These are phyloP conservation scores for Boletellus emodensis DNA, from an alignment of 768 basidiomycete genomes.

Conservation along the genomic window DNA sequence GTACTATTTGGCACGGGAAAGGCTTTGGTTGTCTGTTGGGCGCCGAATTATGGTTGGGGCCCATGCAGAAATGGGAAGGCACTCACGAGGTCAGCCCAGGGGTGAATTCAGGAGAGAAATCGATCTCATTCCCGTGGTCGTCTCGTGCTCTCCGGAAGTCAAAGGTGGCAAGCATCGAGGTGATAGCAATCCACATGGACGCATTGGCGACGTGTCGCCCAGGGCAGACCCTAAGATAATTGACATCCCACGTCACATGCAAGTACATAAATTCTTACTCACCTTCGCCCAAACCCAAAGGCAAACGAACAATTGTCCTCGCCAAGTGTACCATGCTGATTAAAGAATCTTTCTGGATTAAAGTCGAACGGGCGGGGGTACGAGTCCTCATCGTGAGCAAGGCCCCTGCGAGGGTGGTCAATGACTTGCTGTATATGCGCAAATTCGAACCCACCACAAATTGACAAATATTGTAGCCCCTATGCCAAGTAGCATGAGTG, in stretches of 20 bases:
- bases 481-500: neutral
- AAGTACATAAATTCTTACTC: neutral
- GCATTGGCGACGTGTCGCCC: conserved; percentile 20
- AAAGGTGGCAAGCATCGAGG: conserved; percentile 22
- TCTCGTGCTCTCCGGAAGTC: conserved; percentile 22
- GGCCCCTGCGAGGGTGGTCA: conserved; percentile 26
- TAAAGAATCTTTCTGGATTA: conserved; percentile 35
- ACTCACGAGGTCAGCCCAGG: conserved; percentile 19
- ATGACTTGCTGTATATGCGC: neutral
- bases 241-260: neutral
- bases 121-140: conserved; percentile 19
- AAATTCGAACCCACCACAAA: conserved; percentile 15
- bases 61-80: neutral
- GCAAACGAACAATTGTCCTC: conserved; percentile 3
- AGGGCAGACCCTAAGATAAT: conserved; percentile 18
- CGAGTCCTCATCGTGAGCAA: conserved; percentile 35
- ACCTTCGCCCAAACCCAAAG: conserved; percentile 28
- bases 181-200: conserved; percentile 26
- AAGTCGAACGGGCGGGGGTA: conserved; percentile 41
- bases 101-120: conserved; percentile 22
- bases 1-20: conserved; percentile 21
- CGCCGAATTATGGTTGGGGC: neutral
- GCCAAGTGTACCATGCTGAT: conserved; percentile 12
- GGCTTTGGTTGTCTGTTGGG: conserved; percentile 17
- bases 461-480: conserved; percentile 21